These are phyloP conservation scores for Fusarium tanahbumbuense DNA, from an alignment of 2,329 filamentous ascomycete genomes.

Conservation along the genomic window DNA sequence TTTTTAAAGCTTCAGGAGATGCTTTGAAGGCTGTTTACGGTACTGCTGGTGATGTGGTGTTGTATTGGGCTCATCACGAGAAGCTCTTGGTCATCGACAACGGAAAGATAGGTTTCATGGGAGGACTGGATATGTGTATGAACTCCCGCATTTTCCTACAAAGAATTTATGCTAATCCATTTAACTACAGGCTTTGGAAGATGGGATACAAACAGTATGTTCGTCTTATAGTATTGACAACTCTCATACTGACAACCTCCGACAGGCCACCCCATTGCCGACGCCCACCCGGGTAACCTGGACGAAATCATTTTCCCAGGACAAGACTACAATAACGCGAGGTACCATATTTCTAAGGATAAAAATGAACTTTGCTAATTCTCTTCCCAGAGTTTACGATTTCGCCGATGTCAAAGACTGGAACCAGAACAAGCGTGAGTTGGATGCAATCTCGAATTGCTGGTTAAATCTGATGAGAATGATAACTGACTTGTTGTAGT, in stretches of 20 bases:
- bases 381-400: slow-evolving; percentile 71
- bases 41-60: slow-evolving; percentile 80
- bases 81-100: slow-evolving; percentile 88
- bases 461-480: too few species aligned
- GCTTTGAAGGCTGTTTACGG: slow-evolving; percentile 84
- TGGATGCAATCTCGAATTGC: too few species aligned
- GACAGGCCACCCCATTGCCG: slow-evolving; percentile 78
- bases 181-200: slow-evolving; percentile 74
- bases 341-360: fast-evolving
- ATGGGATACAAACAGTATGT: slow-evolving; percentile 82
- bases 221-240: background rate
- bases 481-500: slow-evolving; percentile 59
- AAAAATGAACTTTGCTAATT: background rate
- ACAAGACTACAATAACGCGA: slow-evolving; percentile 93
- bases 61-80: slow-evolving; percentile 95
- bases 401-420: slow-evolving; percentile 82
- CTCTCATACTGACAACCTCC: slow-evolving; percentile 18
- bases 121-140: slow-evolving; percentile 83
- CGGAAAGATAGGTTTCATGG: slow-evolving; percentile 83
- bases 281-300: slow-evolving; percentile 82
- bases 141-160: too few species aligned
- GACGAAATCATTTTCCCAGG: slow-evolving; percentile 84
- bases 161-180: slow-evolving; percentile 34
- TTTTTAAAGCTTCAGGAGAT: slow-evolving; percentile 76
- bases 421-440: slow-evolving; percentile 80